These are phyloP conservation scores for Angomonas deanei DNA, from an alignment of 208 protist genomes.

Conservation along the genomic window DNA sequence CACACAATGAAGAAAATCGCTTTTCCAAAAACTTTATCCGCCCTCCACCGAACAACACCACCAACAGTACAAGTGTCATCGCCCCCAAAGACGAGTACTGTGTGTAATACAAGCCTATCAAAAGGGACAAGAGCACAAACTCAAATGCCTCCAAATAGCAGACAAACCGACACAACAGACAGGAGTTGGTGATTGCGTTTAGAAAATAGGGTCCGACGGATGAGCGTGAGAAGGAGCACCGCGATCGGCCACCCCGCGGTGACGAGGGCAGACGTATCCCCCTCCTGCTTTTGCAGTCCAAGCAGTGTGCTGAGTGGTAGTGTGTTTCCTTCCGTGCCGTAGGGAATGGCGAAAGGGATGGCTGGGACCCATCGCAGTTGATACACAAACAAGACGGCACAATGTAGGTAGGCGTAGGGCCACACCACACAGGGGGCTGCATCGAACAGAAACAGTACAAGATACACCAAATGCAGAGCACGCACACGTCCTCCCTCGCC, in stretches of 20 bases:
- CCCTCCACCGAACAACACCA: neutral
- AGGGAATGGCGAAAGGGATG: slow-evolving; percentile 2
- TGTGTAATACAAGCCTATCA: neutral
- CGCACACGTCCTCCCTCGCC: neutral
- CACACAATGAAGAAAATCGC: too few relatives aligned
- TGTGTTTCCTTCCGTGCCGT: neutral
- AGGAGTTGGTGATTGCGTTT: neutral
- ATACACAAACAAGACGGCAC: slow-evolving; percentile 4
- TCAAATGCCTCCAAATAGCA: slow-evolving; percentile 2
- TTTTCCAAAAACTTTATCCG: too few relatives aligned
- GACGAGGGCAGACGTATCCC: neutral
- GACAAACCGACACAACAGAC: neutral
- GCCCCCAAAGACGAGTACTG: neutral
- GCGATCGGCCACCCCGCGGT: slow-evolving; percentile 1
- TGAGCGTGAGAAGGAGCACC: neutral
- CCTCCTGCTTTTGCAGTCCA: slow-evolving; percentile 3
- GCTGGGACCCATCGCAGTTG: slow-evolving; percentile 10
- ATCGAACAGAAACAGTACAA: neutral
- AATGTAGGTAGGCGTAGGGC: slow-evolving; percentile 8
- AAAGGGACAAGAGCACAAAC: neutral
- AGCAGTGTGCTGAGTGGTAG: neutral
- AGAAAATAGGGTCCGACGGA: neutral
- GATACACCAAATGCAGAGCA: slow-evolving; percentile 9
- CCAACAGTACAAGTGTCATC: neutral
- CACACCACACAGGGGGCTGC: neutral